Conservation (phyloP, 2,329 filamentous ascomycete genomes). For the Dothistroma pini region DNA sequence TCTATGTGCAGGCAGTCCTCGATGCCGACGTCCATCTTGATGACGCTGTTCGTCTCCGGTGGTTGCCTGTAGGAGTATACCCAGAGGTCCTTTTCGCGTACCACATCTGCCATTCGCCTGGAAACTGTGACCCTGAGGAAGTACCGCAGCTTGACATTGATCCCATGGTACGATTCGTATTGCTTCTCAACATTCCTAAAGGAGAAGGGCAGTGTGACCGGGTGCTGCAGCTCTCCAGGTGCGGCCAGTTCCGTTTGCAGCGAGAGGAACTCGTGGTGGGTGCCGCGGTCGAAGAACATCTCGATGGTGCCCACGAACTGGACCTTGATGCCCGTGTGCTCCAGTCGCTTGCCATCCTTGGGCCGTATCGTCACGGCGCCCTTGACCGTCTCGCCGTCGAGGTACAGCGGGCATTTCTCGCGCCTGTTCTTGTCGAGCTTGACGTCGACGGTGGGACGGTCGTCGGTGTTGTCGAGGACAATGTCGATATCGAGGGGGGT, state of each 20-base stretch:
- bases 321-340: conserved; percentile 99
- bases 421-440: conserved; percentile 98
- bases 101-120: conserved; percentile 93
- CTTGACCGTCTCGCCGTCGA: conserved; percentile 98
- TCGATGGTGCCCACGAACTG: conserved; percentile 99
- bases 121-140: conserved; percentile 97
- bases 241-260: conserved; percentile 95
- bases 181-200: conserved; percentile 99
- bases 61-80: conserved; percentile 98
- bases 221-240: conserved; percentile 95
- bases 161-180: conserved; percentile 99
- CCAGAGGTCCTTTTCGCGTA: conserved; percentile 99
- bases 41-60: conserved; percentile 94
- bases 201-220: conserved; percentile 98
- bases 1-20: conserved; percentile 99
- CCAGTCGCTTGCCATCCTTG: conserved; percentile 95
- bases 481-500: conserved; percentile 99
- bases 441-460: conserved; percentile 92
- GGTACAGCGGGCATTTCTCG: conserved; percentile 94
- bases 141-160: conserved; percentile 99
- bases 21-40: conserved; percentile 99
- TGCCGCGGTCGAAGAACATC: conserved; percentile 99
- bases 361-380: conserved; percentile 91
- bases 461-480: conserved; percentile 91
- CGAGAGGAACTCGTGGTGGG: conserved; percentile 98